A percentile compares a stretch with the other conserved stretches of the same genome.
Conservation (phyloP, 805 yeast genomes). For the Candida verbasci region DNA sequence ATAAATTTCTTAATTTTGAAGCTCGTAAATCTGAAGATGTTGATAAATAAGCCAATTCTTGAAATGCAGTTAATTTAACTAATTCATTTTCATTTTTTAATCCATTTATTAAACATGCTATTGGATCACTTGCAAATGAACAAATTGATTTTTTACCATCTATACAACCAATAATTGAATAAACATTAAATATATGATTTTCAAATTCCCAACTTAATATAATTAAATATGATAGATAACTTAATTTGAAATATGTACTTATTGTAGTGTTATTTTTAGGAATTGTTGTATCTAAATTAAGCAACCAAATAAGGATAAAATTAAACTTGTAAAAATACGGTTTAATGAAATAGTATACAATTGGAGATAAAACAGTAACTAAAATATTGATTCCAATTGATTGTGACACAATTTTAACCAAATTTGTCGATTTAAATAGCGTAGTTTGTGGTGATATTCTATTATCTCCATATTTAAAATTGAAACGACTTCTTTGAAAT, state of each 20-base stretch:
- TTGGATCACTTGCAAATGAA: conserved; percentile 54
- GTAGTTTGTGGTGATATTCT: conserved; percentile 36
- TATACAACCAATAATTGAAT: conserved; percentile 67
- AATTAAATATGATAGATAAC: conserved; percentile 29
- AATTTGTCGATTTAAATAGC: conserved; percentile 17
- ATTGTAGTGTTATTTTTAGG: conserved; percentile 37
- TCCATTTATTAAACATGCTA: conserved; percentile 61
- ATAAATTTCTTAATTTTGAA: conserved; percentile 44
- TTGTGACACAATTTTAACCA: conserved; percentile 32
- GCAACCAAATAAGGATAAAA: conserved; percentile 22
- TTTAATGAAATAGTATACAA: conserved; percentile 38
- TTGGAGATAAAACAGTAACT: conserved; percentile 28
- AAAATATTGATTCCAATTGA: conserved; percentile 28
- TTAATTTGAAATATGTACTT: conserved; percentile 22
- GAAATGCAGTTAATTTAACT: conserved; percentile 61
- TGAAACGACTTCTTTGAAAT: conserved; percentile 52
- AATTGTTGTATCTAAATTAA: conserved; percentile 34
- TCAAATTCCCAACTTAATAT: conserved; percentile 49
- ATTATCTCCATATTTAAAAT: conserved; percentile 40
- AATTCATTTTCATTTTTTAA: conserved; percentile 33
- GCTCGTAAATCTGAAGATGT: conserved; percentile 41
- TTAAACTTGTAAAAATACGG: conserved; percentile 35
- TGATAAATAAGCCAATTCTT: conserved; percentile 66
- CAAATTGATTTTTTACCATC: conserved; percentile 62
- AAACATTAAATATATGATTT: conserved; percentile 58